Evolutionary conservation across 352 stramenopile genomes (phyloP).

Genomic region (Phytophthora citricola): DNA sequence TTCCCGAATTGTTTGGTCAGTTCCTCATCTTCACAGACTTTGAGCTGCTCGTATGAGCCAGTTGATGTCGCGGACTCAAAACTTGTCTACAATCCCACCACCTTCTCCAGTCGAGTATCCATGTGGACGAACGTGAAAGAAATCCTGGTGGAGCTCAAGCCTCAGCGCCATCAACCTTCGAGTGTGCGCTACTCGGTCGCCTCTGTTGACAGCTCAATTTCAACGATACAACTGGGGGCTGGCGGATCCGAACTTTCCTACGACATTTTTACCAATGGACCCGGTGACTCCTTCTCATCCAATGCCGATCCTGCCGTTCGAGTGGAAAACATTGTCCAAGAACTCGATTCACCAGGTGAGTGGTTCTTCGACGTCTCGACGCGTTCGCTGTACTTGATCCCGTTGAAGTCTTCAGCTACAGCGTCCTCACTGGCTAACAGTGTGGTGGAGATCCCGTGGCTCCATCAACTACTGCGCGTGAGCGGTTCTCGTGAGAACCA

Average conservation of each 20-base stretch:
- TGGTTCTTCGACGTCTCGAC: slow-evolving; percentile 71
- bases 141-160: slow-evolving; percentile 39
- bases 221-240: slow-evolving; percentile 45
- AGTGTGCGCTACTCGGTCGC: slow-evolving; percentile 54
- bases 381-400: slow-evolving; percentile 66
- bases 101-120: slow-evolving; percentile 49
- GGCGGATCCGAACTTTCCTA: slow-evolving; percentile 62
- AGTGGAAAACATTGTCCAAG: slow-evolving; percentile 70
- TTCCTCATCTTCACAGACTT: slow-evolving; percentile 26
- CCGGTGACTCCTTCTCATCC: slow-evolving; percentile 6
- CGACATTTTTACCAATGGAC: slow-evolving; percentile 47
- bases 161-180: slow-evolving; percentile 32
- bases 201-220: slow-evolving; percentile 26
- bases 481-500: slow-evolving; percentile 64
- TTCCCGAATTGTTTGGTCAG: slow-evolving; percentile 61
- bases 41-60: slow-evolving; percentile 47
- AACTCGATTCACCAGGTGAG: slow-evolving; percentile 67
- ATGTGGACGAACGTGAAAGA: slow-evolving; percentile 48
- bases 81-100: slow-evolving; percentile 41
- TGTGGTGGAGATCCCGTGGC: slow-evolving; percentile 58
- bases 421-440: slow-evolving; percentile 30
- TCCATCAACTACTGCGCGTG: slow-evolving; percentile 72
- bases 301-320: slow-evolving; percentile 43
- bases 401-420: slow-evolving; percentile 36
- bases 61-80: slow-evolving; percentile 21